These are phyloP conservation scores for Salix suchowensis DNA, from an alignment of 345 rosid species.

Conservation along the genomic window DNA sequence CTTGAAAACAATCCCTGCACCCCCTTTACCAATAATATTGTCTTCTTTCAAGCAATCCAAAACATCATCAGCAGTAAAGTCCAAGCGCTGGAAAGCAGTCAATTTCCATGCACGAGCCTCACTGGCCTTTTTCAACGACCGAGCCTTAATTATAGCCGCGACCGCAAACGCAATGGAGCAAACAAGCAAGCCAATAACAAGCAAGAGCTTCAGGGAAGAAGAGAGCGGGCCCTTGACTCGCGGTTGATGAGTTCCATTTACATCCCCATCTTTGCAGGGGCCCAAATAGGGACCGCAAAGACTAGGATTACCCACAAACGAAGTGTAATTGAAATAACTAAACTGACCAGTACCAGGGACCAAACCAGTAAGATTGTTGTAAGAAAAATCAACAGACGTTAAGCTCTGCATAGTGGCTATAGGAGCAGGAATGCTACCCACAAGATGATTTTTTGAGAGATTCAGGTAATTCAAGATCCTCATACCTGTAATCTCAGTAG, in stretches of 20 bases:
- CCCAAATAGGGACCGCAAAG: slow-evolving; percentile 88
- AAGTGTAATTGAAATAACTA: slow-evolving; percentile 87
- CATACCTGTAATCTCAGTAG: slow-evolving; percentile 71
- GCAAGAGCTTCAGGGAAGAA: slow-evolving; percentile 74
- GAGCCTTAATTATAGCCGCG: slow-evolving; percentile 76
- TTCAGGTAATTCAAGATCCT: slow-evolving; percentile 80
- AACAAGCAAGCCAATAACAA: slow-evolving; percentile 72
- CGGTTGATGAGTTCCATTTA: slow-evolving; percentile 43
- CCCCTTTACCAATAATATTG: slow-evolving; percentile 89
- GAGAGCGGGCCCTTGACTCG: slow-evolving; percentile 65
- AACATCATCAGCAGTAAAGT: slow-evolving; percentile 78
- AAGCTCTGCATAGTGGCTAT: slow-evolving; percentile 83
- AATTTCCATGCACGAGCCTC: slow-evolving; percentile 82
- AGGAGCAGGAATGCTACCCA: slow-evolving; percentile 66
- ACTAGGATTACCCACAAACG: slow-evolving; percentile 69
- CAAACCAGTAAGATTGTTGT: slow-evolving; percentile 82
- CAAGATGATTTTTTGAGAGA: slow-evolving; percentile 68
- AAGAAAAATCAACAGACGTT: slow-evolving; percentile 87
- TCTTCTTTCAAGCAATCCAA: slow-evolving; percentile 81
- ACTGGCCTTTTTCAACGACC: slow-evolving; percentile 73
- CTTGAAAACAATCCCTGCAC: slow-evolving; percentile 89
- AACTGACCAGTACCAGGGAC: slow-evolving; percentile 89
- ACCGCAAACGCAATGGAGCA: slow-evolving; percentile 82
- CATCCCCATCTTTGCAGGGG: slow-evolving; percentile 60
- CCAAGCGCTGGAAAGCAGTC: slow-evolving; percentile 94